A percentile compares a stretch with the other conserved stretches of the same genome.
Evolutionary conservation across 495 filamentous ascomycete species (phyloP).

Genomic region (Penicillium argentinense): DNA sequence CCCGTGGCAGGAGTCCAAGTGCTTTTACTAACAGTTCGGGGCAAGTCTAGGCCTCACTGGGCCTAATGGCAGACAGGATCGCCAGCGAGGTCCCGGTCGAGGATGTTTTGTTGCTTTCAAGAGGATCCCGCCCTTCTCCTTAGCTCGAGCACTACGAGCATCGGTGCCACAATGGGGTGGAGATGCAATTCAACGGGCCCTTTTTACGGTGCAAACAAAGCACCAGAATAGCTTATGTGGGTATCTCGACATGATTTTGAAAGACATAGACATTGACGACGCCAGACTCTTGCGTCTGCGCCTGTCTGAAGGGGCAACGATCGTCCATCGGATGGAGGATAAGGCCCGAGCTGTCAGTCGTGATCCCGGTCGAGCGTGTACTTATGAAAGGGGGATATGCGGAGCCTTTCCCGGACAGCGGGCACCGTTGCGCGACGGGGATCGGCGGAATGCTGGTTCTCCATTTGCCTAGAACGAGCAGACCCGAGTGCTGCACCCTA

Average conservation of each 20-base stretch:
- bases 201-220: background rate
- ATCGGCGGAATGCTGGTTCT: background rate
- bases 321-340: background rate
- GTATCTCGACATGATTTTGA: background rate
- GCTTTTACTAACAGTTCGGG: background rate
- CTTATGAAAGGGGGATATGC: background rate
- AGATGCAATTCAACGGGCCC: background rate
- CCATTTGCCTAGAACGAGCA: background rate
- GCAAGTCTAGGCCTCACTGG: constrained; percentile 3
- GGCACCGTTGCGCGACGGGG: background rate
- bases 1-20: background rate
- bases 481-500: too few relatives aligned
- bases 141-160: background rate
- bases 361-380: too few relatives aligned
- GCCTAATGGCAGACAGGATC: background rate
- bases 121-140: background rate
- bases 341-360: background rate
- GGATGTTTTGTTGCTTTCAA: background rate
- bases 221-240: constrained; percentile 1
- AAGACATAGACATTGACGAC: background rate
- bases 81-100: background rate
- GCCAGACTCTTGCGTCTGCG: background rate
- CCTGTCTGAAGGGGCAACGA: background rate
- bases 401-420: background rate
- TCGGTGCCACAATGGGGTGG: background rate